phyloP scores from a whole-genome alignment of 768 basidiomycete species.

The Cyathus striatus region DNA sequence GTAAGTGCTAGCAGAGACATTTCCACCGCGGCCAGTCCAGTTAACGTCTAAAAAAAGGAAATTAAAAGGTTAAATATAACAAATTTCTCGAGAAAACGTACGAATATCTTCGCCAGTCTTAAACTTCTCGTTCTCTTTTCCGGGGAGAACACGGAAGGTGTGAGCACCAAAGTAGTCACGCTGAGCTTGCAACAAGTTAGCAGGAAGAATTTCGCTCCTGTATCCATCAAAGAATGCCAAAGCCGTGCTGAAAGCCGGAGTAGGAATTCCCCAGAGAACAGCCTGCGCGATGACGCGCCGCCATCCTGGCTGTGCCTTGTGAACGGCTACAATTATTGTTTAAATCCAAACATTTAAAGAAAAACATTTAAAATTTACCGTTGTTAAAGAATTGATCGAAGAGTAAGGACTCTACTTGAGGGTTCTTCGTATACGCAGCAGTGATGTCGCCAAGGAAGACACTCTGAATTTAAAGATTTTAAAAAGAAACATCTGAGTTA shows the following conservation, averaged over 20 bases:
- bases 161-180: conserved; percentile 99
- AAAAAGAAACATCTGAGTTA: neutral
- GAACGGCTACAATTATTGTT: conserved; percentile 52
- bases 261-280: conserved; percentile 95
- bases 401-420: conserved; percentile 83
- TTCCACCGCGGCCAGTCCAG: conserved; percentile 98
- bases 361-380: conserved; percentile 33
- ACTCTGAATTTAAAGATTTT: conserved; percentile 38
- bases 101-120: conserved; percentile 83
- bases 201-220: conserved; percentile 90
- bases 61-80: neutral
- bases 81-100: conserved; percentile 35
- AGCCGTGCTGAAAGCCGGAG: conserved; percentile 96
- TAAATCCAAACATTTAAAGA: conserved; percentile 1
- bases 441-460: conserved; percentile 96
- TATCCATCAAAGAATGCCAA: conserved; percentile 99
- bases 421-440: conserved; percentile 81
- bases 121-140: conserved; percentile 84
- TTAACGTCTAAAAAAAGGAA: conserved; percentile 69
- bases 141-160: conserved; percentile 92
- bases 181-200: conserved; percentile 87
- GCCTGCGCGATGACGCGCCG: conserved; percentile 95
- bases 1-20: conserved; percentile 88
- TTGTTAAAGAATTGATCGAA: conserved; percentile 98
- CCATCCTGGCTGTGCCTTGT: conserved; percentile 97